Percentiles rank a stretch among this genome's conserved stretches.
Conservation (phyloP, 2,329 filamentous ascomycete genomes). For the Tolypocladium endophyticum region DNA sequence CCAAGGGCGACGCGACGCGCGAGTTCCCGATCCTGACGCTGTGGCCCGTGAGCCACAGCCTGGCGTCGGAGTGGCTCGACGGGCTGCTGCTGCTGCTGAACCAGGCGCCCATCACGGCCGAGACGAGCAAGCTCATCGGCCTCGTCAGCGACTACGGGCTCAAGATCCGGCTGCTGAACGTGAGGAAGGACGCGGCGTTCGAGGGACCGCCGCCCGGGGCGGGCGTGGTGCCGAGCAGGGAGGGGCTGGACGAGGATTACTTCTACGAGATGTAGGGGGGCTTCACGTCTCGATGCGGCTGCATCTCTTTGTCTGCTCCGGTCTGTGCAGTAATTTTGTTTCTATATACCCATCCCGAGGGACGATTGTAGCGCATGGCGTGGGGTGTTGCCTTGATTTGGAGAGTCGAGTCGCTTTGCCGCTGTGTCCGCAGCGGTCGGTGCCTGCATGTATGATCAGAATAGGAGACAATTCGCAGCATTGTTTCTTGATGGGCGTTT, state of each 20-base stretch:
- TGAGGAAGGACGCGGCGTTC: constrained; percentile 70
- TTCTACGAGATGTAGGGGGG: constrained; percentile 63
- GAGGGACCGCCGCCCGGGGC: constrained; percentile 57
- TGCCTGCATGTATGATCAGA: not conserved
- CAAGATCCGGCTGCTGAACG: constrained; percentile 85
- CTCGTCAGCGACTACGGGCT: constrained; percentile 84
- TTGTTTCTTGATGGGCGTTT: not conserved
- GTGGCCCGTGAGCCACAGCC: constrained; percentile 65
- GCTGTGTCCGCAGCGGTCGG: not conserved
- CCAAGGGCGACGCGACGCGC: constrained; percentile 22
- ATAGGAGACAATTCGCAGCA: not conserved
- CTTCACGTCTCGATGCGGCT: not conserved
- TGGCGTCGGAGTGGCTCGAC: constrained; percentile 94
- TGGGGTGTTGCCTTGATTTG: not conserved
- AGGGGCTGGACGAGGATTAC: constrained; percentile 85
- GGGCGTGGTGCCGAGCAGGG: constrained; percentile 68
- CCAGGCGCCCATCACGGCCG: constrained; percentile 91
- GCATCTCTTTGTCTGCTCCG: not conserved
- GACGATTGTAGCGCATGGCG: not conserved
- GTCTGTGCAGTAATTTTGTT: not conserved
- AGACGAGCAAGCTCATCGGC: constrained; percentile 82
- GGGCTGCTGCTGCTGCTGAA: constrained; percentile 90
- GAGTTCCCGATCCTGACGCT: constrained; percentile 76
- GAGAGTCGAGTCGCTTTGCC: not conserved
- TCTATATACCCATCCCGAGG: not conserved